Evolutionary conservation across 306 rosid species (phyloP), one percentile per base, ranked within the genome.

Genomic region (Trifolium pratense): DNA sequence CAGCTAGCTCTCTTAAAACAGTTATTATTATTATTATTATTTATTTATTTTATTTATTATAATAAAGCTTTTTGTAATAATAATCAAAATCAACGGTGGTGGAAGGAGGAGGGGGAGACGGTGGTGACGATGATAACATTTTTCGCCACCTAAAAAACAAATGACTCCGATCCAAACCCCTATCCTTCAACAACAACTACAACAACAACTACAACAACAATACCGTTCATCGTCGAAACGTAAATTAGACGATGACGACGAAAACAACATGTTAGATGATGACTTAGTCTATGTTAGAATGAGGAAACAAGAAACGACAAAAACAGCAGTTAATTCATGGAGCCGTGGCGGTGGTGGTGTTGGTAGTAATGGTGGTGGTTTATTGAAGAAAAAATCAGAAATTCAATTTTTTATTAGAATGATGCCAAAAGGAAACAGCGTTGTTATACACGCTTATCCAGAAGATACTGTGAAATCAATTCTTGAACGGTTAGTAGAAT

Each of bases 351-450:
- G 48, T 9, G 14, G 48, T 3, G 11, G 45, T n/a, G 15, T 9
- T 0, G 15, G 26, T 1, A 9, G 17, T 39, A 29, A 49, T 21
- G n/a, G 8, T 37, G 12, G 12, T 21, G 53, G 13, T 8, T 48
- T 7, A 0, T 66, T 23, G 31, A n/a, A 21, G 51, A n/a, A 21
- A 23, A 74, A 78, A 58, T 68, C 83, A 3, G 46, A 77, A 5
- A 20, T 93, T 70, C 97, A 89, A 39, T 91, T 93, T 79, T 93
- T 93, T 78, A 62, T 93, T 17, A 80, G 91, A 29, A 88, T 76
- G 83, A 85, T 91, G 55, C 70, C 89, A 0, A 86, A 52, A 4
- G 87, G 89, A 1, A 85, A 81, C 39, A 89, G 84, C 9, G 68
- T 87, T 46, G 98, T 88, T 3, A 81, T 93, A 68, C 83, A 84